These are phyloP conservation scores for Spergularia azorica DNA, from an alignment of 179 eudicot species.

Conservation along the genomic window DNA sequence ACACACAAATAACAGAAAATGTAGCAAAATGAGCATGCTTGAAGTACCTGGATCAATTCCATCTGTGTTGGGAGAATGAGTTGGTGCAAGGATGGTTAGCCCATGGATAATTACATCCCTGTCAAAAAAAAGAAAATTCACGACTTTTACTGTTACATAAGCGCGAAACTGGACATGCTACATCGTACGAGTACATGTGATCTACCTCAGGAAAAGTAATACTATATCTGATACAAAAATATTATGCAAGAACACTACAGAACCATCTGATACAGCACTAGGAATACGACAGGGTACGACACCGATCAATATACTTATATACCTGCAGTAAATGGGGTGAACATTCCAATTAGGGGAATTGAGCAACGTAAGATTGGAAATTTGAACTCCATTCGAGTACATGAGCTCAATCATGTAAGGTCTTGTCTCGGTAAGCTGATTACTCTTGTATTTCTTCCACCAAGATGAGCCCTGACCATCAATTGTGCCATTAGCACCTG, in stretches of 20 bases:
- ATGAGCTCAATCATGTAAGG: slow-evolving; percentile 69
- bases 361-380: slow-evolving; percentile 62
- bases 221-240: too few relatives aligned
- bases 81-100: slow-evolving; percentile 67
- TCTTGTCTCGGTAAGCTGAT: slow-evolving; percentile 64
- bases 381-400: slow-evolving; percentile 62
- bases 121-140: neutral
- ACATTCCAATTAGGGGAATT: slow-evolving; percentile 77
- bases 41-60: slow-evolving; percentile 74
- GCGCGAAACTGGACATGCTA: neutral
- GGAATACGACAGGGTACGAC: neutral
- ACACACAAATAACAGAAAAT: too few relatives aligned
- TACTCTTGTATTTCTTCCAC: slow-evolving; percentile 67
- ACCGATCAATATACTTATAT: too few relatives aligned
- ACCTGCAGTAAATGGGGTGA: slow-evolving; percentile 83
- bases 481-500: slow-evolving; percentile 68
- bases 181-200: neutral
- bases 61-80: slow-evolving; percentile 69
- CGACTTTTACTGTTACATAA: neutral
- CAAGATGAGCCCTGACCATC: slow-evolving; percentile 68
- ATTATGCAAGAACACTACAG: too few relatives aligned
- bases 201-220: neutral
- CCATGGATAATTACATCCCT: slow-evolving; percentile 63
- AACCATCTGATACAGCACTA: neutral
- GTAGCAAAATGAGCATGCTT: too few relatives aligned